These are phyloP conservation scores for Penicillium ucsense DNA, from an alignment of 495 filamentous ascomycete species.

Conservation along the genomic window DNA sequence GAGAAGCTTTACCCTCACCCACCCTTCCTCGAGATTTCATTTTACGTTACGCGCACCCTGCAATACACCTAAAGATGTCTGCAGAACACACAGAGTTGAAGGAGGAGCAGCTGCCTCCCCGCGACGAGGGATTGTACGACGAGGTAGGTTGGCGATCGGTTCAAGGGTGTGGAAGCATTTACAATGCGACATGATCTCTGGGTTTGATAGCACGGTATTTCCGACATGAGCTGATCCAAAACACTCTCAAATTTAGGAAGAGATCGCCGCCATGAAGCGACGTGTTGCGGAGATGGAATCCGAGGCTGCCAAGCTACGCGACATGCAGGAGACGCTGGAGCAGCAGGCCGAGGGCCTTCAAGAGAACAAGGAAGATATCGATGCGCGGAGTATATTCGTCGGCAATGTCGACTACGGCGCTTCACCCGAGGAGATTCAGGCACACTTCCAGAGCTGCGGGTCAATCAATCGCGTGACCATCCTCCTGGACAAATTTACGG, in stretches of 20 bases:
- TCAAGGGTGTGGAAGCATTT: neutral
- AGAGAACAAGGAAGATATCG: slow-evolving; percentile 93
- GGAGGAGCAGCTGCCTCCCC: slow-evolving; percentile 29
- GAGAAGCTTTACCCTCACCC: slow-evolving; percentile 2
- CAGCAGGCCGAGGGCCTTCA: slow-evolving; percentile 70
- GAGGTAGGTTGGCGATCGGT: slow-evolving; percentile 24
- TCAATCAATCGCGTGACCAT: slow-evolving; percentile 98
- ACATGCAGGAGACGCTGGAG: slow-evolving; percentile 90
- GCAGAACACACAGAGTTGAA: slow-evolving; percentile 32
- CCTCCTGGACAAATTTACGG: slow-evolving; percentile 92
- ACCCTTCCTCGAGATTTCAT: neutral
- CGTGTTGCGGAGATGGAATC: slow-evolving; percentile 99
- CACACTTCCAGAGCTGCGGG: slow-evolving; percentile 95
- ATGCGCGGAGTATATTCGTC: slow-evolving; percentile 93
- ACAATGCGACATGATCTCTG: too few relatives aligned
- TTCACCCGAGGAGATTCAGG: slow-evolving; percentile 96
- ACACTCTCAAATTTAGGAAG: slow-evolving; percentile 50
- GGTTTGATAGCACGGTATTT: too few relatives aligned
- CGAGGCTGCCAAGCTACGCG: slow-evolving; percentile 87
- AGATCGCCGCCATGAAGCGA: slow-evolving; percentile 96
- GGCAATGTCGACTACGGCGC: slow-evolving; percentile 98
- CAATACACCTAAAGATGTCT: slow-evolving; percentile 17
- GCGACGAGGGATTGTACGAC: slow-evolving; percentile 34
- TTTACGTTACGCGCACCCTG: too few relatives aligned
- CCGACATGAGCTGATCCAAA: neutral